Base-by-base conservation (phyloP, 2,329 filamentous ascomycete species). In the Aspergillus versicolor region DNA sequence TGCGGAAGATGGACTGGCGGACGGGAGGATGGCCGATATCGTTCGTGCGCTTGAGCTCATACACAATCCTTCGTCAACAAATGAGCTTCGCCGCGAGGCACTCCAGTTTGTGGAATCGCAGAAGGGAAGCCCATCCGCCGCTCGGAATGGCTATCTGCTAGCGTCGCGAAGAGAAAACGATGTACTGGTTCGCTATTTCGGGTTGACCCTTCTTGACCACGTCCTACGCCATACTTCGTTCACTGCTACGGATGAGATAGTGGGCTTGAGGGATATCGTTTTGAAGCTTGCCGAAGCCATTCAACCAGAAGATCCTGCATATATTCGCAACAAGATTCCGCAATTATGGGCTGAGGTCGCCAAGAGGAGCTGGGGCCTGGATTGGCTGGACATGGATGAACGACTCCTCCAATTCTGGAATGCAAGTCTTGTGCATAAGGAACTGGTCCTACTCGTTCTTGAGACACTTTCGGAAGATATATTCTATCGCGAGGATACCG, bases 331-430 rank as follows among this genome's bases (percentile, higher is more conserved):
- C 81, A 99, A 99, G 78, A 88, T 94, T 34, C 91, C 91, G 27
- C 89, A 96, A 75, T 78, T 99, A 60, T 99, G 94, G 94, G 90
- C 92, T 7, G 94, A 97, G 74, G 82, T 96, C 52, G 92, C 92
- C 41, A 97, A 97, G 79, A 85, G 93, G 67, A 90, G 86, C 70
- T 99, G 94, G 94, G 91, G 84, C n/a, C 82, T 85, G 32, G 89
- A 94, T 60, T 99, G 95, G 94, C 87, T 89, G 79, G 87, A 95
- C 70, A 96, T 99, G 93, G 95, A 99, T 72, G 78, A 86, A 61
- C 82, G 90, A 69, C 82, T 99, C 54, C 84, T 92, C 44, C 84
- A 86, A 67, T 81, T 97, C 19, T 99, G 94, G 94, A 78, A 80
- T 24, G 79, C 74, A 13, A 79, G 78, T 53, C 71, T 83, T 34